phyloP scores from a whole-genome alignment of 108 stramenopile genomes.

The Cyclotella sp. region DNA sequence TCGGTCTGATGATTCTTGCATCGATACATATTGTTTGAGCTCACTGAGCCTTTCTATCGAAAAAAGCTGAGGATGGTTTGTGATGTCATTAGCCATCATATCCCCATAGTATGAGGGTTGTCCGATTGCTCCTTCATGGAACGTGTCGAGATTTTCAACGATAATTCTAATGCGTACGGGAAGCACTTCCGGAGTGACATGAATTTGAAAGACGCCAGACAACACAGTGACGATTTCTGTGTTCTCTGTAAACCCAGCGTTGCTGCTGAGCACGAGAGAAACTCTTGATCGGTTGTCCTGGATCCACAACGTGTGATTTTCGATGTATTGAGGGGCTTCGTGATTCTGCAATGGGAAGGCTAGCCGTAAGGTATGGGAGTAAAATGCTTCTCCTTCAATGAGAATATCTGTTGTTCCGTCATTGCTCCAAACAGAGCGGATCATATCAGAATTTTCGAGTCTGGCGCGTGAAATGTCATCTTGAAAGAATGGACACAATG shows the following conservation, averaged over 20 bases:
- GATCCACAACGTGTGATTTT: constrained; percentile 42
- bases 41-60: neutral
- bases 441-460: constrained; percentile 15
- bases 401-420: constrained; percentile 21
- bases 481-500: constrained; percentile 13
- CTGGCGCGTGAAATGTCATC: constrained; percentile 6
- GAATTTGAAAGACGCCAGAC: constrained; percentile 1
- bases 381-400: constrained; percentile 4
- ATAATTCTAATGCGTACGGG: constrained; percentile 57
- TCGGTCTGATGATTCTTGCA: no score
- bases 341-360: constrained; percentile 7
- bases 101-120: constrained; percentile 50
- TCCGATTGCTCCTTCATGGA: constrained; percentile 55
- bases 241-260: neutral
- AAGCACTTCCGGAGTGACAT: neutral
- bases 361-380: constrained; percentile 4
- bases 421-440: constrained; percentile 16
- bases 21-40: no score
- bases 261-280: constrained; percentile 56
- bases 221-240: neutral
- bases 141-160: constrained; percentile 60
- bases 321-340: constrained; percentile 3
- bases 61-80: constrained; percentile 62
- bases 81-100: constrained; percentile 58
- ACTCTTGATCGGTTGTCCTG: constrained; percentile 61